Base-by-base conservation (phyloP, 192 early-diverging fungal genomes). In the Coemansia sp. region DNA sequence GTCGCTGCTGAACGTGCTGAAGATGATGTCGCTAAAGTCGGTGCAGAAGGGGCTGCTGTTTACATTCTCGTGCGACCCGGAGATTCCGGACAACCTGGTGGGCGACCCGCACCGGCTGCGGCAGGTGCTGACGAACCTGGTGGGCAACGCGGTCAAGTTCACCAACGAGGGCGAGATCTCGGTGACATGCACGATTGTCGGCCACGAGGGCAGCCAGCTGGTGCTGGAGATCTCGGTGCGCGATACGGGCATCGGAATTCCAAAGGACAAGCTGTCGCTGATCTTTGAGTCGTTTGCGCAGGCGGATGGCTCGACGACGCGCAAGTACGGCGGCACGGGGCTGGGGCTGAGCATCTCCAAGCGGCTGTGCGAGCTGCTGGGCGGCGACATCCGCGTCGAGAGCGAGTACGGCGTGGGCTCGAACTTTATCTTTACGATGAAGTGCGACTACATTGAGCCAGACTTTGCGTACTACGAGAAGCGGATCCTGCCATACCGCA, bases 161-260 rank as follows among this genome's bases (percentile, higher is more conserved):
- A 93, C 89, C 14, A 84, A 80, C 2, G 79, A 82, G 48, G 89
- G 87, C 45, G 79, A 82, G 21, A 85, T 92, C 4, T 69, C 77
- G 2, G 68, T 92, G 2, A 64, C 62, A 40, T 80, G 80, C 51
- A 70, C 70, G 14, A 50, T 86, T n/a, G n/a, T 28, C 2, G 35
- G 36, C 15, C 58, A 44, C 55, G 35, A 55, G 21, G 62, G 60
- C 47, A 71, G 73, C 25, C 53, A 68, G 17, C 69, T 87, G n/a
- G 67, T 69, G 25, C 62, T 92, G 9, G 77, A 84, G 36, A 80
- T 92, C 40, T 80, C 79, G 47, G 86, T 93, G 30, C 71, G 68
- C 12, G 91, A 93, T 45, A 89, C 87, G 3, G 91, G 91, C 27
- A 93, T 93, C 31, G 91, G 91, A 21, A 90, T 93, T 52, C 76